Percentiles rank a stretch among this genome's conserved stretches.
phyloP scores from a whole-genome alignment of 192 early-diverging fungal genomes.

The Chytriomyces confervae region DNA sequence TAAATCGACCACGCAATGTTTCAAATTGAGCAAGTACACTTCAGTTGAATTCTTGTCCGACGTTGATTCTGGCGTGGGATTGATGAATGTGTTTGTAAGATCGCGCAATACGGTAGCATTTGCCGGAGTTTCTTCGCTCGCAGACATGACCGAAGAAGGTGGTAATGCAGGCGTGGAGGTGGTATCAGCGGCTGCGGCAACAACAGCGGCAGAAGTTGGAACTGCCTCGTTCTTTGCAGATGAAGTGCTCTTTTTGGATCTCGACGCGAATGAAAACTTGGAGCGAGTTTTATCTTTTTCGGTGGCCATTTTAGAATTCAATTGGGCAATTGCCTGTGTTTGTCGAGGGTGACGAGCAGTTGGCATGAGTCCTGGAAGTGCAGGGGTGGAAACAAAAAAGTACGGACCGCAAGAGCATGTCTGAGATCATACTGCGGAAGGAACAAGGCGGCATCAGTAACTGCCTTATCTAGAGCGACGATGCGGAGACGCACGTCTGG shows the following conservation, averaged over 20 bases:
- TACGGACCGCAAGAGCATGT: constrained; percentile 59
- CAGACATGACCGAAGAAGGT: too few relatives aligned
- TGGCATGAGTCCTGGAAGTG: not conserved
- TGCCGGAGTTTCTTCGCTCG: too few relatives aligned
- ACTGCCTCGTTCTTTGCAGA: not conserved
- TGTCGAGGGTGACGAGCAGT: too few relatives aligned
- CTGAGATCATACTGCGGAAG: constrained; percentile 75
- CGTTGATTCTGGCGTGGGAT: not conserved
- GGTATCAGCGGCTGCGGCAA: not conserved
- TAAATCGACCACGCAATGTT: constrained; percentile 70
- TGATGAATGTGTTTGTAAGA: not conserved
- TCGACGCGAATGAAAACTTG: constrained; percentile 14
- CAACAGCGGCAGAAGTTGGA: not conserved
- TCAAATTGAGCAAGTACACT: constrained; percentile 64
- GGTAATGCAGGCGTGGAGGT: too few relatives aligned
- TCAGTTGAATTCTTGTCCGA: constrained; percentile 37
- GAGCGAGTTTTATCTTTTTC: not conserved
- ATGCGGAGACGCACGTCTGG: constrained; percentile 39
- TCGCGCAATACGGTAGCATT: too few relatives aligned
- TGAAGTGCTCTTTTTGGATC: constrained; percentile 4
- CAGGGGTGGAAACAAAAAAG: not conserved
- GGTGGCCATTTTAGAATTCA: not conserved
- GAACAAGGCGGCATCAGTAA: constrained; percentile 67
- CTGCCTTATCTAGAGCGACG: constrained; percentile 59
- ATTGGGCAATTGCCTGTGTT: constrained; percentile 4